Conservation (phyloP, 2,329 filamentous ascomycete species). For the Thermothelomyces thermophilus region DNA sequence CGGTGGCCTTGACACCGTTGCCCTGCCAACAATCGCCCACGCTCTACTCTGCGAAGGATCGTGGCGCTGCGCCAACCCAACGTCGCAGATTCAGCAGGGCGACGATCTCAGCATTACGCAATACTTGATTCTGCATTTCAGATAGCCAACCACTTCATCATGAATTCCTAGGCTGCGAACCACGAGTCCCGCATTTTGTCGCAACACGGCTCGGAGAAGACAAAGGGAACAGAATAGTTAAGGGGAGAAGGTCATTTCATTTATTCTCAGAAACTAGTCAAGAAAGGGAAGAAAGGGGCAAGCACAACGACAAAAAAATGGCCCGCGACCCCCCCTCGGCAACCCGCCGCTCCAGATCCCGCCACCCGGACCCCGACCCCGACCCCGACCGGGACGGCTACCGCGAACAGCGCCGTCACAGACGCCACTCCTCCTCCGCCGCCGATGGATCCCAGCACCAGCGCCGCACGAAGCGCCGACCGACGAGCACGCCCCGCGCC, state of each 20-base stretch:
- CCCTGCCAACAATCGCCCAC: conserved; percentile 22
- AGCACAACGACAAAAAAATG: conserved; percentile 9
- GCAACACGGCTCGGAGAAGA: no score
- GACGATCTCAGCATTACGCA: background rate
- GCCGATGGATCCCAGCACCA: background rate
- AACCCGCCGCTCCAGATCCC: conserved; percentile 7
- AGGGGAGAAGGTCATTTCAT: no score
- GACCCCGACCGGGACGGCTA: conserved; percentile 4
- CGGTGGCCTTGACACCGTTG: conserved; percentile 18
- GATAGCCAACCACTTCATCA: no score
- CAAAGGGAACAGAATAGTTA: no score
- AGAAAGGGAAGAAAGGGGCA: background rate
- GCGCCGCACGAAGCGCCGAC: conserved; percentile 9
- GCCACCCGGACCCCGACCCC: conserved; percentile 5
- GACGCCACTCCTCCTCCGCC: conserved; percentile 9
- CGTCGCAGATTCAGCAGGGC: conserved; percentile 6
- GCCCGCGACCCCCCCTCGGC: conserved; percentile 17
- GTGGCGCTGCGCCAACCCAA: background rate
- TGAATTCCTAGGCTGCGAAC: no score
- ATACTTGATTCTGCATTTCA: background rate
- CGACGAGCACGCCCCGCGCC: background rate
- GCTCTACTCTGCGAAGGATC: conserved; percentile 14
- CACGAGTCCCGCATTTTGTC: background rate
- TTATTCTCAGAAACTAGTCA: background rate
- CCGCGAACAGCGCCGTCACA: conserved; percentile 9